A percentile compares a stretch with the other conserved stretches of the same genome.
Evolutionary conservation across 2,329 filamentous ascomycete species (phyloP).

Genomic region (Cercospora canescens): DNA sequence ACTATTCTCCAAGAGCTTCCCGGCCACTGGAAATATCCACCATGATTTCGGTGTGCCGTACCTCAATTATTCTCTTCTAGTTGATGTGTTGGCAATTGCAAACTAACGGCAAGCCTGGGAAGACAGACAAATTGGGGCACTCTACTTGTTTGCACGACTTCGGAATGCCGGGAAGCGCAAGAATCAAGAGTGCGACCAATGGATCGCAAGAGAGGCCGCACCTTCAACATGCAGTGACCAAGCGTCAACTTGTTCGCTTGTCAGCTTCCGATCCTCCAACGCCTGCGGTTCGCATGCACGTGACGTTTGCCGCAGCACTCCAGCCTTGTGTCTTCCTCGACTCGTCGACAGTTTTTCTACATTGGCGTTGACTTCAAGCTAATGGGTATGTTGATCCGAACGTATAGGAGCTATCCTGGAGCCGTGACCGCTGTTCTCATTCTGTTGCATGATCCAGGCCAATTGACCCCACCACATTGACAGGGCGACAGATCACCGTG

Average conservation of each 20-base stretch:
- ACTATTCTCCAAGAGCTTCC: neutral
- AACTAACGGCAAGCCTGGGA: neutral
- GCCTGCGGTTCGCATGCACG: neutral
- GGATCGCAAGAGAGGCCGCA: neutral
- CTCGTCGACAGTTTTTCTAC: neutral
- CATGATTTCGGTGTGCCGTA: too few species aligned
- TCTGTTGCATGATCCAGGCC: neutral
- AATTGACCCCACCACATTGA: neutral
- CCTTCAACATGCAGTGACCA: neutral
- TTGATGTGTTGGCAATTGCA: neutral
- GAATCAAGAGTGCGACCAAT: neutral
- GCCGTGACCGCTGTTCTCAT: neutral
- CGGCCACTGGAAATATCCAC: too few species aligned
- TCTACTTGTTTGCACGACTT: neutral
- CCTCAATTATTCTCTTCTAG: neutral
- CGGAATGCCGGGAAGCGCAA: neutral
- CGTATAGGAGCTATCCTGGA: neutral
- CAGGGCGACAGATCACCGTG: neutral
- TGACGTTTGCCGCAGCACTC: neutral
- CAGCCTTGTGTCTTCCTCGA: neutral
- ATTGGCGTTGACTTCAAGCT: neutral
- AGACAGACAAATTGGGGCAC: neutral
- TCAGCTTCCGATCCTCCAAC: neutral
- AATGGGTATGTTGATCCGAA: neutral
- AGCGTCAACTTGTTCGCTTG: neutral